phyloP scores from a whole-genome alignment of 2,329 filamentous ascomycete species.

The Penicillium sclerotiorum region DNA sequence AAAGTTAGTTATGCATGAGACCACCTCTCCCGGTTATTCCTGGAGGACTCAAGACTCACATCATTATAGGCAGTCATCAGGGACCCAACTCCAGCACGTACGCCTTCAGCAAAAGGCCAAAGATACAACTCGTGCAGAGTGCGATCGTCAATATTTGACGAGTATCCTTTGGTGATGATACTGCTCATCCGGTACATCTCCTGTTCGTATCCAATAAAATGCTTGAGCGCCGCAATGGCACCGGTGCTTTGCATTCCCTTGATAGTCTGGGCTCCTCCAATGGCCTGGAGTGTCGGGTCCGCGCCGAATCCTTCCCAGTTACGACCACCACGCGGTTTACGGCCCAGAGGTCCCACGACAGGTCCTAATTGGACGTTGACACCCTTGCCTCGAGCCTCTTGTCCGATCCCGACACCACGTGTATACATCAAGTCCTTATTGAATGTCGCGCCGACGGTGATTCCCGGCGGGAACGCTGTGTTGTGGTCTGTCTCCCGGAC shows the following conservation, averaged over 20 bases:
- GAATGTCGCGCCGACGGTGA: constrained; percentile 74
- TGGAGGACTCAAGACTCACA: constrained; percentile 36
- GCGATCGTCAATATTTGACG: constrained; percentile 55
- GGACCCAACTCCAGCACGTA: constrained; percentile 51
- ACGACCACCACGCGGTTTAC: constrained; percentile 71
- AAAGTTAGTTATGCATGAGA: background rate
- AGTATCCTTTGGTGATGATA: constrained; percentile 41
- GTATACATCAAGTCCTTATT: constrained; percentile 72
- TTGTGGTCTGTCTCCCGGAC: constrained; percentile 73
- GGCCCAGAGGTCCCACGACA: constrained; percentile 69
- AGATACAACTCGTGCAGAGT: constrained; percentile 50
- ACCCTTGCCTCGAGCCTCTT: constrained; percentile 74
- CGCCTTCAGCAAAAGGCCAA: constrained; percentile 56
- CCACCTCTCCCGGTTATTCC: background rate
- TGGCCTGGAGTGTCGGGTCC: constrained; percentile 66
- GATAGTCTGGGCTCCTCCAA: constrained; percentile 55
- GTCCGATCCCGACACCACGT: constrained; percentile 67
- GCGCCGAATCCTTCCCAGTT: constrained; percentile 76
- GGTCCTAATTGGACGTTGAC: constrained; percentile 72
- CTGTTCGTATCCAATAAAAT: constrained; percentile 56
- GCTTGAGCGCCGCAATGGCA: constrained; percentile 61
- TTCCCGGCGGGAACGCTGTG: constrained; percentile 78
- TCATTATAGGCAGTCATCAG: constrained; percentile 50
- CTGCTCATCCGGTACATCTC: constrained; percentile 54
- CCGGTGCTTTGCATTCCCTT: constrained; percentile 60